Evolutionary conservation across 805 yeast genomes (phyloP).

Genomic region (Cyberlindnera bimundalis): DNA sequence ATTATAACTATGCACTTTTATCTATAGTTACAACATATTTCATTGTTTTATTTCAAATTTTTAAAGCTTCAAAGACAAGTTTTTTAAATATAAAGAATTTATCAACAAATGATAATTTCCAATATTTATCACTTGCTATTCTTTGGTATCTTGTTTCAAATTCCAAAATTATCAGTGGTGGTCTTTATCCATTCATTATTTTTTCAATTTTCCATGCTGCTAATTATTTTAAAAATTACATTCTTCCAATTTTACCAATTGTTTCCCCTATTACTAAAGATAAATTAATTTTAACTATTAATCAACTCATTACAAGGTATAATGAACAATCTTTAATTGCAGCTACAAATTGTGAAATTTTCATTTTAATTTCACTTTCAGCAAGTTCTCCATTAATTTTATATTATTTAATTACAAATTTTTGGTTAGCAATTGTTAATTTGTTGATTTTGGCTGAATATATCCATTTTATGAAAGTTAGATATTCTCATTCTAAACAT

Average conservation of each 20-base stretch:
- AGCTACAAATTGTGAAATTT: conserved; percentile 47
- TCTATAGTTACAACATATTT: conserved; percentile 57
- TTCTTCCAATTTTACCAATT: conserved; percentile 49
- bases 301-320: conserved; percentile 34
- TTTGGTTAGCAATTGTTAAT: conserved; percentile 30
- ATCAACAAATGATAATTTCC: conserved; percentile 52
- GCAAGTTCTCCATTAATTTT: conserved; percentile 42
- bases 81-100: conserved; percentile 33
- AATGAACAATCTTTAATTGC: conserved; percentile 41
- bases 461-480: conserved; percentile 52
- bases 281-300: conserved; percentile 30
- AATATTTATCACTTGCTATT: conserved; percentile 48
- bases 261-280: conserved; percentile 23
- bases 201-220: conserved; percentile 65
- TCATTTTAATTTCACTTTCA: conserved; percentile 37
- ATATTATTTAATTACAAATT: conserved; percentile 29
- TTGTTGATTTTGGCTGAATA: conserved; percentile 43
- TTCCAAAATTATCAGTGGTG: conserved; percentile 40
- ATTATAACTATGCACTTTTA: conserved; percentile 42
- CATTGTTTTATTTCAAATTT: conserved; percentile 59
- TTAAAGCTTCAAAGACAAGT: conserved; percentile 36
- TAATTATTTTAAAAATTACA: conserved; percentile 50
- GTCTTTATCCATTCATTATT: conserved; percentile 57
- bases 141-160: conserved; percentile 42
- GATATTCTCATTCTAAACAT: conserved; percentile 54